Percentiles rank a stretch among this genome's conserved stretches.
phyloP scores from a whole-genome alignment of 306 rosid genomes.

The Spatholobus suberectus region DNA sequence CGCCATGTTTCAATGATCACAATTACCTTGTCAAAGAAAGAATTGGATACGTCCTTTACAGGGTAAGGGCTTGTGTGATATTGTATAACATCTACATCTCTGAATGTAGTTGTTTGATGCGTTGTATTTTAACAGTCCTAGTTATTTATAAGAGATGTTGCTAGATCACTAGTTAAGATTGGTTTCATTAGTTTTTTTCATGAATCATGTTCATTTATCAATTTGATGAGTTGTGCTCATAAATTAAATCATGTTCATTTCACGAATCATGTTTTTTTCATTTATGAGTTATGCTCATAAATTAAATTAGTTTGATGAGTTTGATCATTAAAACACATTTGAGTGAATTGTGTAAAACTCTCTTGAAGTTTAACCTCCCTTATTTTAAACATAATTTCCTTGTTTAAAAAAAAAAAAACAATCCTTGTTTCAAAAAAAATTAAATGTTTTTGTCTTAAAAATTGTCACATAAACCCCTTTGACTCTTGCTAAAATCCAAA shows the following conservation, averaged over 20 bases:
- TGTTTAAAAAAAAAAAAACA: too few species aligned
- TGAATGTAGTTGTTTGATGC: neutral
- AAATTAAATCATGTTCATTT: too few species aligned
- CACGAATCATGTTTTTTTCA: too few species aligned
- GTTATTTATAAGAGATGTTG: neutral
- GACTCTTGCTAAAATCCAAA: neutral
- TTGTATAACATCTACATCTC: neutral
- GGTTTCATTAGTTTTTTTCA: slow-evolving; percentile 7
- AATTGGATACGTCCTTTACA: slow-evolving; percentile 67
- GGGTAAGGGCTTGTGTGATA: slow-evolving; percentile 62
- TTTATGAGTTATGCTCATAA: too few species aligned
- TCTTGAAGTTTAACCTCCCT: neutral
- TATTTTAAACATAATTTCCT: neutral
- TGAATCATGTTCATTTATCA: neutral
- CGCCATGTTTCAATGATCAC: slow-evolving; percentile 93
- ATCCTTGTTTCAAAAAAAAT: too few species aligned
- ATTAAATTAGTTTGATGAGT: too few species aligned
- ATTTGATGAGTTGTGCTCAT: neutral
- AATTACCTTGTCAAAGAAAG: slow-evolving; percentile 74
- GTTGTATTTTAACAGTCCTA: neutral
- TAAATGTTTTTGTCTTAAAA: neutral
- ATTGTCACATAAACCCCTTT: neutral
- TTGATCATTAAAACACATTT: too few species aligned
- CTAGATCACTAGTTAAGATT: slow-evolving; percentile 22
- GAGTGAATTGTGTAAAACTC: neutral